Evolutionary conservation across 768 basidiomycete genomes (phyloP).

Genomic region (Lanmaoa pseudosensibilis): DNA sequence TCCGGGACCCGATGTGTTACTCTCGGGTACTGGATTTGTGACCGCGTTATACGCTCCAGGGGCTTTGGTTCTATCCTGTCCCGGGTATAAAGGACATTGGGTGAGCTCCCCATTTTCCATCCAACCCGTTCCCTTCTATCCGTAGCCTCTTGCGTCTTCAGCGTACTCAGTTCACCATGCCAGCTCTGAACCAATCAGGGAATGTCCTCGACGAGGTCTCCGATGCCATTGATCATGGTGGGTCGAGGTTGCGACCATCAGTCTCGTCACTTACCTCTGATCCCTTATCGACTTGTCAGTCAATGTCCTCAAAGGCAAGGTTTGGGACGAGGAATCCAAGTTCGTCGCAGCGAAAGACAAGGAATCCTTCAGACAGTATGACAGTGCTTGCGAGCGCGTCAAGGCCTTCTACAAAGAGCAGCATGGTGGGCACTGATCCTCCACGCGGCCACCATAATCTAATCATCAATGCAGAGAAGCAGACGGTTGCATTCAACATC

Average conservation of each 20-base stretch:
- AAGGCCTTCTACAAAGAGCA: conserved; percentile 78
- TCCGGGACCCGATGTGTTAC: conserved; percentile 22
- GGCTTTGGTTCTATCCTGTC: conserved; percentile 5
- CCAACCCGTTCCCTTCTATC: neutral
- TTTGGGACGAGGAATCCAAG: conserved; percentile 56
- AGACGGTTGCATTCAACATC: conserved; percentile 84
- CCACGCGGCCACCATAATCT: neutral
- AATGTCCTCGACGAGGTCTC: conserved; percentile 42
- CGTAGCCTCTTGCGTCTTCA: neutral
- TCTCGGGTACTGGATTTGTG: conserved; percentile 13
- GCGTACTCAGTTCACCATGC: conserved; percentile 18
- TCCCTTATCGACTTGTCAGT: conserved; percentile 41
- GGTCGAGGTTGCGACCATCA: conserved; percentile 9
- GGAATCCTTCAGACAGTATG: conserved; percentile 67
- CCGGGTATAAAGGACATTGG: conserved; percentile 21
- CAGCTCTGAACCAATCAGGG: conserved; percentile 29
- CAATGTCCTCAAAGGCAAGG: conserved; percentile 63
- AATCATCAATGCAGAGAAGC: conserved; percentile 59
- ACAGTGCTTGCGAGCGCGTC: conserved; percentile 74
- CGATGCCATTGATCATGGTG: conserved; percentile 51
- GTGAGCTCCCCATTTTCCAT: conserved; percentile 4
- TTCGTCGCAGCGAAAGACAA: conserved; percentile 67
- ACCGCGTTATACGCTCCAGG: conserved; percentile 11
- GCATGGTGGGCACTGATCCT: conserved; percentile 49
- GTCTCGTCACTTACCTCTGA: neutral